Evolutionary conservation across 1,284 basidiomycete species (phyloP).

Genomic region (Mycena sp.): DNA sequence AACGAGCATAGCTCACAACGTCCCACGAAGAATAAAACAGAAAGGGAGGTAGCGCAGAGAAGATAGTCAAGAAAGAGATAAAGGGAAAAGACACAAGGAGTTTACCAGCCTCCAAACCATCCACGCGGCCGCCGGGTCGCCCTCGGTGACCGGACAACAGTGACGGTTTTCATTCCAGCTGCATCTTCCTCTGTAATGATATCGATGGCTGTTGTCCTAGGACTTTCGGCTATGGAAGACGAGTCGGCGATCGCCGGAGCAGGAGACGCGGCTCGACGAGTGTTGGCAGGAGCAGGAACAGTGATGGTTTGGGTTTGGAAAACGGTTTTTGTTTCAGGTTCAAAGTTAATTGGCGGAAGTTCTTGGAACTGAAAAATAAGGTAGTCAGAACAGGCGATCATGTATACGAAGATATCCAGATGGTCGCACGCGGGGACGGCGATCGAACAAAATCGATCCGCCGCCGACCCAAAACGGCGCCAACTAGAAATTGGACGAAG

Average conservation of each 20-base stretch:
- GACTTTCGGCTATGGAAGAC: conserved; percentile 63
- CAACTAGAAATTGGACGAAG: too few relatives aligned
- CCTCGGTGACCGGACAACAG: conserved; percentile 41
- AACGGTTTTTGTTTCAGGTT: conserved; percentile 72
- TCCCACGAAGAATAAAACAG: conserved; percentile 23
- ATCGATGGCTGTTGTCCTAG: conserved; percentile 76
- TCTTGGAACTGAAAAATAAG: conserved; percentile 53
- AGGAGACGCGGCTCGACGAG: conserved; percentile 77
- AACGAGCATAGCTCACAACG: conserved; percentile 24
- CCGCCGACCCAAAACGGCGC: conserved; percentile 39
- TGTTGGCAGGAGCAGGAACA: conserved; percentile 79
- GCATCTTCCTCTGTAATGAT: conserved; percentile 63
- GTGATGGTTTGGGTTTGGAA: conserved; percentile 71
- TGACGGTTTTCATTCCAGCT: conserved; percentile 45
- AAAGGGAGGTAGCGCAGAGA: conserved; percentile 21
- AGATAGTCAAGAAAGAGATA: conserved; percentile 20
- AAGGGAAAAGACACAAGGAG: conserved; percentile 33
- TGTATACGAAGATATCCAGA: conserved; percentile 42
- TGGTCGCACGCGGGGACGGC: conserved; percentile 53
- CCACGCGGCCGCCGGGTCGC: conserved; percentile 47
- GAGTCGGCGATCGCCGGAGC: conserved; percentile 69
- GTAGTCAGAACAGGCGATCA: conserved; percentile 30
- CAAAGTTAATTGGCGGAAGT: conserved; percentile 73
- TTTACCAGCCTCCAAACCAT: conserved; percentile 54
- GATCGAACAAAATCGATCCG: conserved; percentile 48